Evolutionary conservation across 2,329 filamentous ascomycete genomes (phyloP), one percentile per base, ranked within the genome.

Genomic region (Epichloe sylvatica): DNA sequence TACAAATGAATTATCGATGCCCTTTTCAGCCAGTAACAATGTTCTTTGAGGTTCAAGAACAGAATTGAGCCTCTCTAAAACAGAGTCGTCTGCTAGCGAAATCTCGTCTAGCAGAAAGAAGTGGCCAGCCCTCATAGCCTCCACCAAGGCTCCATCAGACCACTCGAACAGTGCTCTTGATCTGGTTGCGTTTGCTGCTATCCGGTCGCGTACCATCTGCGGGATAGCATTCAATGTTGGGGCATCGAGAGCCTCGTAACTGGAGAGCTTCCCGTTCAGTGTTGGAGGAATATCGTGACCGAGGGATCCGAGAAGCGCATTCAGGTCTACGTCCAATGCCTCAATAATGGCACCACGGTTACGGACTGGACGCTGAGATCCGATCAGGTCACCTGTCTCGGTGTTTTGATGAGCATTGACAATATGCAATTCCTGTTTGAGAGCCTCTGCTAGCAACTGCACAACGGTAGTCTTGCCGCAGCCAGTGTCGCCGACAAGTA

Each of bases 361-460:
- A 54, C 94, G 78, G 21, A 97, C 79, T 3, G 92, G 92, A 52
- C 92, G 74, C 64, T 98, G 92, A 3, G 92, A 92, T 55, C 92
- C 92, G 56, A 99, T 97, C 11, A 99, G 74, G 65, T 99, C 92
- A 15, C 92, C 91, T 0, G 94, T 97, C 64, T 99, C 94, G 0
- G 92, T 90, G 56, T 98, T 99, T 57, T 97, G 91, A 66, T 99
- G 94, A 3, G 94, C 92, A 62, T 98, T 99, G 60, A 98, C 84
- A 57, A 91, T 92, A 56, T 90, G 82, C 38, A 99, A 71, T 54
- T 86, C 73, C 59, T 84, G 88, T 15, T 74, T 72, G 54, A 87
- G 76, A 4, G 86, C 84, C 60, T 94, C 84, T 3, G 92, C 89
- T 48, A 97, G 76, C 62, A 95, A 77, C 64, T 99, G 92, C 57